Evolutionary conservation across 805 yeast genomes (phyloP), one percentile per base, ranked within the genome.

Genomic region (Kuraishia piskuri): DNA sequence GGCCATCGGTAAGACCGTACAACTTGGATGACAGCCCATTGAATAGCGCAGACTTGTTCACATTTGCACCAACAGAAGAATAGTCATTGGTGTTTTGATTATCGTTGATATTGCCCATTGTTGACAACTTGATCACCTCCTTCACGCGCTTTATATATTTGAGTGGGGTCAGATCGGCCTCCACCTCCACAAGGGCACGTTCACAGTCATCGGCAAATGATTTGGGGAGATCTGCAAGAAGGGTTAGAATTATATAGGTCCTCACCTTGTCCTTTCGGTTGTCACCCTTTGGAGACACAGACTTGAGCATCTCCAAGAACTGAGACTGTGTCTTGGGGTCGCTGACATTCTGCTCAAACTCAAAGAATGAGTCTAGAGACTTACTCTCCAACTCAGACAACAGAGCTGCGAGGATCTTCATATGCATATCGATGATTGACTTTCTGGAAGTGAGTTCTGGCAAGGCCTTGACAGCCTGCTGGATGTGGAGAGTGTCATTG

Each of bases 371-470:
- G 63, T 95, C 99, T 59, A 94, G 76, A 19, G 85, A 84, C 58
- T 92, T 86, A n/a, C 86, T 83, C 62, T 92, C 94, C 56, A 94
- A 75, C 59, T 90, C 90, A 63, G 84, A 83, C 55, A 94, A 78
- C 52, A 94, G 73, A 20, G 90, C 80, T 9, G 97, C 88, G 57
- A 95, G 81, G 23, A 94, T 91, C 62, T 89, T 90, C 96, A 94
- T 92, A 70, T 94, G 99, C 84, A 89, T 88, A 71, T 94, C 99
- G 60, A 94, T 85, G 31, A 90, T 82, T 52, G 83, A 76, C 67
- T 94, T 94, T 61, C 96, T 81, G 6, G 90, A 88, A 0, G 97
- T 89, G 56, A 94, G 74, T 67, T 90, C 96, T 2, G 99, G 99
- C 54, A 94, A 77, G 36, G 90, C 90, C 50, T 90, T 90, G 47